phyloP scores from a whole-genome alignment of 1,284 basidiomycete genomes.

The Sanguinoderma infundibulare region DNA sequence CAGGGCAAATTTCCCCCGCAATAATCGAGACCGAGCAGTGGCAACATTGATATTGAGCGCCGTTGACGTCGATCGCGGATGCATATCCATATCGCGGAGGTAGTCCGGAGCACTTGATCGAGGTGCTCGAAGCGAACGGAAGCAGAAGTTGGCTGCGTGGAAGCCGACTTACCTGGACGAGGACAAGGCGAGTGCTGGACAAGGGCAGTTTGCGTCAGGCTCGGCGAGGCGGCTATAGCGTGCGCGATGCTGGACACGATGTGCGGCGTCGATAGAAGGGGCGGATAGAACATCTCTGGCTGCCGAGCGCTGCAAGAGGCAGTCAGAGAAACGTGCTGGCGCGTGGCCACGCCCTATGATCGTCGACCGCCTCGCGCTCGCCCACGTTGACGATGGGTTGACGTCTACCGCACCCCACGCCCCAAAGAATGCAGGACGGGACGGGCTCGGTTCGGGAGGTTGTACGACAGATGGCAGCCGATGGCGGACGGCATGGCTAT shows the following conservation, averaged over 20 bases:
- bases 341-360: constrained; percentile 17
- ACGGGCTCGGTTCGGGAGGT: no score
- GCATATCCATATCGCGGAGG: constrained; percentile 14
- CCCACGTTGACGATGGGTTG: not conserved
- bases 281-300: constrained; percentile 17
- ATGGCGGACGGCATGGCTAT: no score
- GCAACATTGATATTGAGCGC: not conserved
- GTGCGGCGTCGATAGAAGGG: constrained; percentile 20
- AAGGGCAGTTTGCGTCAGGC: not conserved
- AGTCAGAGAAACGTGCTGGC: constrained; percentile 8
- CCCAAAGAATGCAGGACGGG: not conserved
- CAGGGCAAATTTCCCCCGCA: no score
- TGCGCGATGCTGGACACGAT: constrained; percentile 10
- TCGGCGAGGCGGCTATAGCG: not conserved
- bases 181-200: not conserved
- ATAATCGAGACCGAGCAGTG: not conserved
- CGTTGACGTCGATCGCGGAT: not conserved
- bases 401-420: not conserved
- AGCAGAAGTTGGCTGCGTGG: not conserved
- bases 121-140: not conserved
- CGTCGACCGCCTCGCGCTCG: constrained; percentile 2
- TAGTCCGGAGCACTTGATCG: constrained; percentile 8
- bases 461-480: no score
- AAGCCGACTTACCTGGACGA: not conserved
- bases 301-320: constrained; percentile 18